These are phyloP conservation scores for Cercospora berteroae DNA, from an alignment of 2,329 filamentous ascomycete genomes.

Conservation along the genomic window DNA sequence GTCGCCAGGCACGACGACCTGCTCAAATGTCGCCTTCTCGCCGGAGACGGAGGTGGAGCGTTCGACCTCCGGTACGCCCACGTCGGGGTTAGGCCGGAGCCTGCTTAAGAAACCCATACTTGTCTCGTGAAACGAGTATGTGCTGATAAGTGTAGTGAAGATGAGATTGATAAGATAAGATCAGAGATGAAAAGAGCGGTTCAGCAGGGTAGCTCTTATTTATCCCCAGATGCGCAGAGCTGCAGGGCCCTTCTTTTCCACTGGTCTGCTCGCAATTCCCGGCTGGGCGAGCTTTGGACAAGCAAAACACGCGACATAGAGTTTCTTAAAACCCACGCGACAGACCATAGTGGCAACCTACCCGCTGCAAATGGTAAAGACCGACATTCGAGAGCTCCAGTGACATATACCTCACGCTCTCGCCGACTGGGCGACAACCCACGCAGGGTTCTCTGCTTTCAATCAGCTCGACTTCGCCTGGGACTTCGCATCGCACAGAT, in stretches of 20 bases:
- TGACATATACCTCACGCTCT: background rate
- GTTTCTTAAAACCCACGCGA: slow-evolving; percentile 7
- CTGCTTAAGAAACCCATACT: slow-evolving; percentile 14
- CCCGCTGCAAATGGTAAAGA: background rate
- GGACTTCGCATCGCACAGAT: background rate
- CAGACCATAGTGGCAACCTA: background rate
- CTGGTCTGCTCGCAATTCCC: slow-evolving; percentile 8
- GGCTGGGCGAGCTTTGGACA: slow-evolving; percentile 10
- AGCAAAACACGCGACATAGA: slow-evolving; percentile 1
- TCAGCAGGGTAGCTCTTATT: background rate
- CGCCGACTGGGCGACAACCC: background rate
- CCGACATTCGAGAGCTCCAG: background rate
- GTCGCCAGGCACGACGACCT: slow-evolving; percentile 9
- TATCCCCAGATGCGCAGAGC: background rate
- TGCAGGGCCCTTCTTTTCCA: background rate
- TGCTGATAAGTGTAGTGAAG: background rate
- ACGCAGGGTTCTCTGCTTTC: background rate
- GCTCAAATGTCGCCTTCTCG: background rate
- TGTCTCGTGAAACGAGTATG: background rate
- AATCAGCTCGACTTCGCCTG: background rate
- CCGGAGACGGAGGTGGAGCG: background rate
- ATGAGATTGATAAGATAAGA: slow-evolving; percentile 13
- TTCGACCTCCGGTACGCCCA: slow-evolving; percentile 12
- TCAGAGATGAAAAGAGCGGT: background rate
- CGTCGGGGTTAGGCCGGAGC: slow-evolving; percentile 8